Conservation (phyloP, 176 grass and related monocot species). For the Avena insularis region DNA sequence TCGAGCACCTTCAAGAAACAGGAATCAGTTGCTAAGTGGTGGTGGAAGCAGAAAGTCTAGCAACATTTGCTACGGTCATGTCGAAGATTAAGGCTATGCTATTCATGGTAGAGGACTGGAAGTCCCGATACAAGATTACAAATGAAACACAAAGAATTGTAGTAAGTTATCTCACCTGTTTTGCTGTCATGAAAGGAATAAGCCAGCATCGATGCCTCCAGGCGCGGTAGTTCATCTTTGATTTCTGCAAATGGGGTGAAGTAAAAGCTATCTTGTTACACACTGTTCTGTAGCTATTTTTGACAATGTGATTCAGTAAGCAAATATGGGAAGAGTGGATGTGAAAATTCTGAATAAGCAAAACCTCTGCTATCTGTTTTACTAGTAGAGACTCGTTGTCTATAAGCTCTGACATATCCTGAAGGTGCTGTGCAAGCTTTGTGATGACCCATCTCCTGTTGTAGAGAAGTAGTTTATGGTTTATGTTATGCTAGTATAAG, state of each 20-base stretch:
- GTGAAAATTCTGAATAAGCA: conserved; percentile 4
- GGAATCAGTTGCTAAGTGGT: conserved; percentile 12
- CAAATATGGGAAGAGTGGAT: conserved; percentile 32
- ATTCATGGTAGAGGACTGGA: background rate
- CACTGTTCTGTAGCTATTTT: background rate
- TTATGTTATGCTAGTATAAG: background rate
- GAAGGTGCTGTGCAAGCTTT: conserved; percentile 57
- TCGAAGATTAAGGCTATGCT: background rate
- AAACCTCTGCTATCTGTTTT: conserved; percentile 85
- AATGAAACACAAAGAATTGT: background rate
- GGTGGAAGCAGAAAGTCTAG: background rate
- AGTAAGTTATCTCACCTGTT: conserved; percentile 53
- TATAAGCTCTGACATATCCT: conserved; percentile 57
- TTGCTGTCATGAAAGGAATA: conserved; percentile 75
- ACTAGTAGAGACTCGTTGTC: conserved; percentile 73
- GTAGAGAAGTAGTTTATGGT: conserved; percentile 35
- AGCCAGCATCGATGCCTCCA: conserved; percentile 94
- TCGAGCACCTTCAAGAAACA: conserved; percentile 62
- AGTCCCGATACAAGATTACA: background rate
- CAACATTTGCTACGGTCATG: background rate
- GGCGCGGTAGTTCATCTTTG: conserved; percentile 97
- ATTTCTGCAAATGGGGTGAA: conserved; percentile 67
- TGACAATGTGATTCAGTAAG: background rate
- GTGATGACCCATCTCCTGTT: conserved; percentile 92
- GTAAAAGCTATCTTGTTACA: background rate